Evolutionary conservation across 306 rosid species (phyloP).

Genomic region (Prunus mongolica): DNA sequence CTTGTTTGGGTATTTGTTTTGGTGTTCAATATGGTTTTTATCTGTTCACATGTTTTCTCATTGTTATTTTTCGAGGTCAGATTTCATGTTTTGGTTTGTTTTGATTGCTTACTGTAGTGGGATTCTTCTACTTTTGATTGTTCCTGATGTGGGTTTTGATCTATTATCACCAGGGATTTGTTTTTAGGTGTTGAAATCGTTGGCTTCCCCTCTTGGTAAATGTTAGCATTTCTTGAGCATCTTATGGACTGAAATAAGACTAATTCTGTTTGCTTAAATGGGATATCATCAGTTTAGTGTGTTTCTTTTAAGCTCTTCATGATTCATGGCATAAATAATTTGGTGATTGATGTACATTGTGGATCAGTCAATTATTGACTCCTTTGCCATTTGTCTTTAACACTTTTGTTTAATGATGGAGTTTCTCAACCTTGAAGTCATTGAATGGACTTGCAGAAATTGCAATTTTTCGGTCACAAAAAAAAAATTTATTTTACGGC

Average conservation of each 20-base stretch:
- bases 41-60: background rate
- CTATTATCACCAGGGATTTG: background rate
- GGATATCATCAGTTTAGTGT: background rate
- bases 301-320: background rate
- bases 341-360: conserved; percentile 11
- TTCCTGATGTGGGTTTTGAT: conserved; percentile 20
- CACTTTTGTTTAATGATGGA: background rate
- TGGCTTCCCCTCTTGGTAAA: background rate
- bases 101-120: conserved; percentile 4
- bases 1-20: conserved; percentile 9
- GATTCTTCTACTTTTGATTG: conserved; percentile 16
- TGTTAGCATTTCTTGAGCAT: background rate
- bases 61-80: conserved; percentile 6
- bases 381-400: background rate
- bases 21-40: background rate
- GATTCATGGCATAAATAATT: background rate
- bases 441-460: background rate
- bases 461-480: background rate
- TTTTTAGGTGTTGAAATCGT: background rate
- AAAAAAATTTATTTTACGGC: background rate
- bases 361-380: background rate
- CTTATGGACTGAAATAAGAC: background rate
- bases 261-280: conserved; percentile 9
- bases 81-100: conserved; percentile 14
- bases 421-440: background rate